A percentile compares a stretch with the other conserved stretches of the same genome.
Conservation (phyloP, 352 stramenopile genomes). For the Thraustochytrium sp. region DNA sequence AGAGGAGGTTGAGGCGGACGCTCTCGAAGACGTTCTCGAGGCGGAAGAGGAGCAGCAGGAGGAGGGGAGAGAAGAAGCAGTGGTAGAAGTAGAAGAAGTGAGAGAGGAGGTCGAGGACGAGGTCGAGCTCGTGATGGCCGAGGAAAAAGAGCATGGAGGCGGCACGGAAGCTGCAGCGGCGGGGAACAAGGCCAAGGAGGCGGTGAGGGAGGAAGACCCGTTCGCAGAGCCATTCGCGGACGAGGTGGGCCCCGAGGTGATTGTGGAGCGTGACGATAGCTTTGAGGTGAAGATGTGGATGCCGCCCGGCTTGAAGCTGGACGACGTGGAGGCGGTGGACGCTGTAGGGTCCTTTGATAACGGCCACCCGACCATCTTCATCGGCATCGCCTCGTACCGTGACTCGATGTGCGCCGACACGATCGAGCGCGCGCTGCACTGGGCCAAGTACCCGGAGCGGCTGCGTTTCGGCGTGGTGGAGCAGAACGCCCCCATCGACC, state of each 20-base stretch:
- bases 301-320: background rate
- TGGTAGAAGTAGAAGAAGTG: background rate
- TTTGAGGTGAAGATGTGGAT: background rate
- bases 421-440: slow-evolving; percentile 28
- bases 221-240: background rate
- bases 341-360: background rate
- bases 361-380: slow-evolving; percentile 37
- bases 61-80: background rate
- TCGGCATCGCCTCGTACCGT: slow-evolving; percentile 46
- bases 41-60: background rate
- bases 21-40: background rate
- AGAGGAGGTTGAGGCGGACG: background rate
- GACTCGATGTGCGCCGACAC: slow-evolving; percentile 41
- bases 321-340: background rate
- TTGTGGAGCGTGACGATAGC: background rate
- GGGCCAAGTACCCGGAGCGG: slow-evolving; percentile 37
- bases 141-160: background rate
- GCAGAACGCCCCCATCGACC: slow-evolving; percentile 4
- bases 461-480: slow-evolving; percentile 38
- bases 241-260: background rate
- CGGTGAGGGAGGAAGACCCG: background rate
- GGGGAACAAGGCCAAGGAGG: background rate
- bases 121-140: background rate
- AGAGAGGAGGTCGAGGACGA: background rate
- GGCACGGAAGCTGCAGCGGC: background rate